Evolutionary conservation across 164 flowering plant genomes (phyloP), one percentile per base, ranked within the genome.

Genomic region (Houttuynia cordata): DNA sequence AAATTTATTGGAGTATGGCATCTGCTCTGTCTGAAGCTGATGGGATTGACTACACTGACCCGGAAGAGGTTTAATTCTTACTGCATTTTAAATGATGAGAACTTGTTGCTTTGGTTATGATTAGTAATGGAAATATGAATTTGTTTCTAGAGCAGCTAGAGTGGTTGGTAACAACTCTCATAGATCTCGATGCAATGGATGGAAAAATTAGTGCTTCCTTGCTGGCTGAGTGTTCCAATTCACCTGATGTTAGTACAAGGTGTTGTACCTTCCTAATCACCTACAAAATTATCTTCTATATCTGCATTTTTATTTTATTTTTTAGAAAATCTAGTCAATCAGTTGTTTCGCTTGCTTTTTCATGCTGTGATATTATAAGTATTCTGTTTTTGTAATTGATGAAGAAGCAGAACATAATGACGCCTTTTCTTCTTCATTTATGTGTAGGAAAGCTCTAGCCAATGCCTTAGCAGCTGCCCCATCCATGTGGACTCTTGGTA

Each of bases 401-500:
- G 49, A 42, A n/a, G n/a, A n/a, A n/a, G n/a, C n/a, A n/a, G n/a
- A n/a, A n/a, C n/a, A n/a, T n/a, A n/a, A n/a, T n/a, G n/a, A n/a
- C 49, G 9, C 1, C 49, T 1, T 42, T 10, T 14, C 17, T 51
- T n/a, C 14, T 34, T 12, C 47, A 9, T 47, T 58, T 60, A 64
- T 40, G 37, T 30, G 6, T 70, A 93, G 98, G 75, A 76, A 75
- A 82, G 98, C 98, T 53, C 66, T 93, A 56, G 97, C 98, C 13
- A 93, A 93, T 77, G 98, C 98, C 49, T 71, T 89, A 68, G 83
- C 96, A 56, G 77, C 86, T 61, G 98, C 98, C 23, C 98, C 98
- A 62, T 92, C 98, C n/a, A 89, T 92, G 96, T 93, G 96, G 98
- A 87, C 91, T 40, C 97, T 93, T 34, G 98, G 98, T 61, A 93